These are phyloP conservation scores for Lanzia echinophila DNA, from an alignment of 2,329 filamentous ascomycete species.

Conservation along the genomic window DNA sequence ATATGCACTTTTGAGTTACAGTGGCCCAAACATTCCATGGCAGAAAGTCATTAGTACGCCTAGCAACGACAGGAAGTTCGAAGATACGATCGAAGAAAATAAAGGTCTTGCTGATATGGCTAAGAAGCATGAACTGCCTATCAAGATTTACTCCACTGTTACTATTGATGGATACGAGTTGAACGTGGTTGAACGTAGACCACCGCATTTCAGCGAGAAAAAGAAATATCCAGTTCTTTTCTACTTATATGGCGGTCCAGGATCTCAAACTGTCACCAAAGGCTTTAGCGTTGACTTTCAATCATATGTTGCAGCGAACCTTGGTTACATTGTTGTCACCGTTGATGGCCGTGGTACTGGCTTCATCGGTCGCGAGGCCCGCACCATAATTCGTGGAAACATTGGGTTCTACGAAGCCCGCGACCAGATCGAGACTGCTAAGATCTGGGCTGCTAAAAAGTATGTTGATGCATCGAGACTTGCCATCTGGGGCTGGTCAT, in stretches of 20 bases:
- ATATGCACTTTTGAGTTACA: constrained; percentile 78
- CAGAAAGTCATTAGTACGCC: constrained; percentile 86
- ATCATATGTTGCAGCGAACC: constrained; percentile 72
- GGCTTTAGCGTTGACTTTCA: constrained; percentile 83
- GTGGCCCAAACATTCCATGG: constrained; percentile 80
- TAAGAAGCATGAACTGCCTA: constrained; percentile 72
- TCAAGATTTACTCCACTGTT: constrained; percentile 75
- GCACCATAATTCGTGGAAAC: constrained; percentile 75
- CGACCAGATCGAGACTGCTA: constrained; percentile 87
- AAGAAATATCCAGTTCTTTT: constrained; percentile 93
- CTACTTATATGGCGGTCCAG: constrained; percentile 88
- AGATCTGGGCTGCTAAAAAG: constrained; percentile 70
- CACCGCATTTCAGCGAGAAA: constrained; percentile 76
- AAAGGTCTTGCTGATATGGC: constrained; percentile 60
- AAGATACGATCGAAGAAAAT: constrained; percentile 75
- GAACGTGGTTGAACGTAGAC: constrained; percentile 75
- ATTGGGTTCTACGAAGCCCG: constrained; percentile 78
- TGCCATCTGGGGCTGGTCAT: constrained; percentile 98
- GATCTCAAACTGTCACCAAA: constrained; percentile 82
- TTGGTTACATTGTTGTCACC: constrained; percentile 92
- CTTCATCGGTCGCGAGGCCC: constrained; percentile 75
- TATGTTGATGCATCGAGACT: constrained; percentile 80
- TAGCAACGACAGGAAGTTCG: constrained; percentile 55
- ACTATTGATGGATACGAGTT: constrained; percentile 73
- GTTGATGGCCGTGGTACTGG: constrained; percentile 92